These are phyloP conservation scores for Sporobolomyces phaffii DNA, from an alignment of 768 basidiomycete species.

Conservation along the genomic window DNA sequence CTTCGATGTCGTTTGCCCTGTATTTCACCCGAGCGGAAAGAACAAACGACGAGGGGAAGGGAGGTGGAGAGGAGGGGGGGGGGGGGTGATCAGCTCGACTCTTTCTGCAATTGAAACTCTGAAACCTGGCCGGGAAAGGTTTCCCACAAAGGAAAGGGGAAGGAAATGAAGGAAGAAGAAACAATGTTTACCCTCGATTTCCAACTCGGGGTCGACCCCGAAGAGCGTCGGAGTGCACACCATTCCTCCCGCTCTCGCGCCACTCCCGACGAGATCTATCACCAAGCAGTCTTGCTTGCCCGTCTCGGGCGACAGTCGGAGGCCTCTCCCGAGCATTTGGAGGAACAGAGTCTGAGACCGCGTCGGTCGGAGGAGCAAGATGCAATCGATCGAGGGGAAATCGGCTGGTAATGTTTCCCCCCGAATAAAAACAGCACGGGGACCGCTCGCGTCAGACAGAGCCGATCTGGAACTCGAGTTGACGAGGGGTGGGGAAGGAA, in stretches of 20 bases:
- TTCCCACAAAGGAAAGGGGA: too few species aligned
- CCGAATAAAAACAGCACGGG: too few species aligned
- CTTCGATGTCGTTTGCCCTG: slow-evolving; percentile 46
- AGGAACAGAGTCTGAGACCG: slow-evolving; percentile 80
- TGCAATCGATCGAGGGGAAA: slow-evolving; percentile 88
- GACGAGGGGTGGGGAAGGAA: too few species aligned
- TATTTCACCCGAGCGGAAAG: slow-evolving; percentile 53
- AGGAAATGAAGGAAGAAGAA: too few species aligned
- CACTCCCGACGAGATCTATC: slow-evolving; percentile 67
- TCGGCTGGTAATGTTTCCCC: too few species aligned
- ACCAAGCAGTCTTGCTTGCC: slow-evolving; percentile 78
- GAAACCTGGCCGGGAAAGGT: too few species aligned
- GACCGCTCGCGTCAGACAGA: too few species aligned
- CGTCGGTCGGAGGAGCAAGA: slow-evolving; percentile 80
- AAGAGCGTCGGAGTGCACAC: slow-evolving; percentile 75
- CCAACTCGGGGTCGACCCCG: slow-evolving; percentile 68
- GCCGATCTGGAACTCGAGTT: too few species aligned
- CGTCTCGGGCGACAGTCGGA: slow-evolving; percentile 72
- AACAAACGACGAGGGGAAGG: not conserved
- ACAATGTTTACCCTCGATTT: slow-evolving; percentile 57
- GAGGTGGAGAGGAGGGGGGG: too few species aligned
- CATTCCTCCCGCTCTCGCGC: slow-evolving; percentile 51
- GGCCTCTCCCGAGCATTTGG: slow-evolving; percentile 93
- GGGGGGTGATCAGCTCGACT: too few species aligned
- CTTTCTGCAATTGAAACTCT: too few species aligned